phyloP scores from a whole-genome alignment of 352 stramenopile species.

The Aphanomyces stellatus region DNA sequence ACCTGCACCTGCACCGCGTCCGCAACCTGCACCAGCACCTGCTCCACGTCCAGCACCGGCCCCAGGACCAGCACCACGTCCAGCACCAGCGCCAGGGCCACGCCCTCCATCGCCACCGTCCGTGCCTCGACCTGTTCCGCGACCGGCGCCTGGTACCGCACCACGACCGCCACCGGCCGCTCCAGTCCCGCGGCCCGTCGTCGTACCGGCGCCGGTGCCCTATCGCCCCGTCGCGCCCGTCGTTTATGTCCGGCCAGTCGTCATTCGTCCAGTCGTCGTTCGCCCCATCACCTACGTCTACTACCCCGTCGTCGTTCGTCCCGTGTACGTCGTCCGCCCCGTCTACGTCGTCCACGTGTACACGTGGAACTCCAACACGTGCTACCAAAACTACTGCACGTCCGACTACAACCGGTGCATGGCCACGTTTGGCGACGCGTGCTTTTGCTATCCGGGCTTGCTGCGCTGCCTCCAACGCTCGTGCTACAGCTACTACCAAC shows the following conservation, averaged over 20 bases:
- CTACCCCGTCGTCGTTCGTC: neutral
- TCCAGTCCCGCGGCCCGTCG: neutral
- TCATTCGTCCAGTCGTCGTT: conserved; percentile 6
- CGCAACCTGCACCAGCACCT: neutral
- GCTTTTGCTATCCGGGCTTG: conserved; percentile 16
- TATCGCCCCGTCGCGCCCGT: neutral
- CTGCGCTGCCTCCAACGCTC: neutral
- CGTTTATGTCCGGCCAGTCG: neutral
- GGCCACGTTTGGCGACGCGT: conserved; percentile 1
- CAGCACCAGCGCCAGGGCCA: neutral
- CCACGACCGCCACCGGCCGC: neutral
- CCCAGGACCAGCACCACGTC: conserved; percentile 6
- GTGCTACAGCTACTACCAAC: conserved; percentile 16
- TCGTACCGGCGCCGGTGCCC: neutral
- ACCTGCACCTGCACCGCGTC: neutral
- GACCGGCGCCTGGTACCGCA: neutral
- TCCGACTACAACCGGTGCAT: conserved; percentile 11
- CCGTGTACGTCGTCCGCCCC: neutral
- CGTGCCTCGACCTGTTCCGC: neutral
- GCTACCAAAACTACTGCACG: conserved; percentile 17
- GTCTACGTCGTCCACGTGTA: neutral
- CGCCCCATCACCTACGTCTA: conserved; percentile 8
- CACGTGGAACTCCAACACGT: conserved; percentile 2
- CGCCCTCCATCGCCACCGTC: neutral
- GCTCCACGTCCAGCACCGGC: neutral